Base-by-base conservation (phyloP, 202 grass and related monocot species). In the Hordeum pubiflorum region DNA sequence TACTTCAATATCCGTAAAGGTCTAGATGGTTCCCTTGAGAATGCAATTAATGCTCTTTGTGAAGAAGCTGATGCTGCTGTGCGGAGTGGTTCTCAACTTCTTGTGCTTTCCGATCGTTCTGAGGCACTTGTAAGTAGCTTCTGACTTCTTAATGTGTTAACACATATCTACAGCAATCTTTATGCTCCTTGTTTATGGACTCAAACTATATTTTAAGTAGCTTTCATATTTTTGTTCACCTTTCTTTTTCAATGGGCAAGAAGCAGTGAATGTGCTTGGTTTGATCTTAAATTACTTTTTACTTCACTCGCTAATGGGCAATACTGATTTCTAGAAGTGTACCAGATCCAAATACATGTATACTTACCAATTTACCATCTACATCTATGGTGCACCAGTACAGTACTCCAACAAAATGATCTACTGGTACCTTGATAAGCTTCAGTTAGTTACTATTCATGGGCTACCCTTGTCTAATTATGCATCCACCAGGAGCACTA, bases 1-100 rank as follows among this genome's bases (percentile, higher is more conserved):
- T 99, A 89, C 83, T 99, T 99, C 50, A 83, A 89, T 85, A 96
- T 99, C 61, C 90, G 89, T 77, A 99, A 87, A 88, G 96, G 96
- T 84, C 84, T 99, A 76, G 96, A 99, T 82, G 96, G 96, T 50
- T 96, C 97, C 68, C 87, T 99, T 72, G 85, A 88, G 72, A 96
- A 80, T 58, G 75, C 84, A 76, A 85, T 99, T 74, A 85, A 90
- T 50, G 74, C 77, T 63, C 85, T 99, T 77, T 99, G 97, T 67
- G 97, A 99, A 63, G 89, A 91, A 81, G 97, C 97, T 79, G 97
- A 99, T 87, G 90, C 85, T 85, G 97, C 92, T 76, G 97, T 99
- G 83, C 77, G 91, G 44, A 93, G 86, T 90, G 97, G 97, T 36
- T 93, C 82, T 79, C 97, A 99, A 89, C 85, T 99, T 60, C 92